Evolutionary conservation across 192 early-diverging fungal genomes (phyloP), one percentile per base, ranked within the genome.

Genomic region (Gryganskiella cystojenkinii): DNA sequence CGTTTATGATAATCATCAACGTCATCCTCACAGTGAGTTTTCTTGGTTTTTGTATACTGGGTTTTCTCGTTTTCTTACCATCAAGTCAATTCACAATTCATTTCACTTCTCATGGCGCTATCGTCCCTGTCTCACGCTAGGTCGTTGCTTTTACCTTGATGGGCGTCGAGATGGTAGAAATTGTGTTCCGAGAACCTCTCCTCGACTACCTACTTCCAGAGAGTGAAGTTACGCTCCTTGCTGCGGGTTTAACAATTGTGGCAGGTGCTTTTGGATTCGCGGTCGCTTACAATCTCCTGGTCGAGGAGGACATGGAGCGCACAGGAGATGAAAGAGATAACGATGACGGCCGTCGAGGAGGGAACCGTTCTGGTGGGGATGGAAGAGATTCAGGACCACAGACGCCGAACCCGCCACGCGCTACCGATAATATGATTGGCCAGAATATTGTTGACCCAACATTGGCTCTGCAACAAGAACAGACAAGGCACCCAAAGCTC

Each of bases 231-330:
- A 44, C 57, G 0, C 34, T 69, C 49, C 3, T 52, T 35, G 56
- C 28, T 34, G 56, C 67, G 15, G 55, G 67, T 28, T 45, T 69
- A 13, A 69, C 49, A 37, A 60, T 69, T 69, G 67, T 52, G 19
- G 9, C 37, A 60, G 46, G 67, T 24, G 67, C 37, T 15, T 69
- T 69, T 69, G 67, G 67, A 50, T 60, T 69, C 17, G 67, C 56
- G 14, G 67, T 69, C 47, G 67, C 67, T 17, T 69, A 69, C 37
- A 69, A 69, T 40, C 67, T 69, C 28, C 50, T 69, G 67, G 67
- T 69, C 47, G 56, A 69, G 35, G 46, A 59, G 19, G n/a, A 45
- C 40, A 58, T n/a, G n/a, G n/a, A n/a, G n/a, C 33, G 24, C 6
- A 1, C 7, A 60, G 35, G 7, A 9, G 3, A 17, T n/a, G 34